phyloP scores from a whole-genome alignment of 495 filamentous ascomycete genomes.

The Corynascus novoguineensis region DNA sequence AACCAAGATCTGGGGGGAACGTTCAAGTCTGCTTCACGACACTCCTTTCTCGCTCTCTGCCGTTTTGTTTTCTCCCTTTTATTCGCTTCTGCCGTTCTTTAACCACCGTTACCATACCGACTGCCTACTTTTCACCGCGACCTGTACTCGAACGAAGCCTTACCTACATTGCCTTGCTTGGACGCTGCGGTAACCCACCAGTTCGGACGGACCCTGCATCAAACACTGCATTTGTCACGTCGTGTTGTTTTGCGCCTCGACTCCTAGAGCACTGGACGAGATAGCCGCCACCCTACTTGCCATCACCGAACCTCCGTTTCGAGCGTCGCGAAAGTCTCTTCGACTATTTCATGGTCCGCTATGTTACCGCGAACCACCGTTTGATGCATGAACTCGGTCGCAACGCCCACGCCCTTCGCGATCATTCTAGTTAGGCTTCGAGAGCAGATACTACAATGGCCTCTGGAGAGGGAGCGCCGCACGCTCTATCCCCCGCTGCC shows the following conservation, averaged over 20 bases:
- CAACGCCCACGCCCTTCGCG: background rate
- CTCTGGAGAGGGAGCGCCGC: conserved; percentile 30
- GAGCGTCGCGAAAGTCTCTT: background rate
- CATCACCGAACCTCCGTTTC: background rate
- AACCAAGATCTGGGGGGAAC: background rate
- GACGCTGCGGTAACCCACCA: background rate
- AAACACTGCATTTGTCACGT: no score
- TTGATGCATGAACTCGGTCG: conserved; percentile 4
- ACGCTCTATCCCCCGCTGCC: conserved; percentile 32
- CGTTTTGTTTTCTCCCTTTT: background rate
- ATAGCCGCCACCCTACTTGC: background rate
- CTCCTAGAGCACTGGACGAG: conserved; percentile 10
- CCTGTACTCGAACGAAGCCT: background rate
- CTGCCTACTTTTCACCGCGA: background rate
- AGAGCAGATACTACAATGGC: conserved; percentile 27
- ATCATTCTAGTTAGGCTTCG: background rate
- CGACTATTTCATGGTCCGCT: background rate
- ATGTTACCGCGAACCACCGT: conserved; percentile 11
- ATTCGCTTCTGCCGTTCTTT: background rate
- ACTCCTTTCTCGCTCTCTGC: conserved; percentile 6
- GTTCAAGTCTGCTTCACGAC: conserved; percentile 12
- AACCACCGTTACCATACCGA: background rate
- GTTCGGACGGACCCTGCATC: background rate
- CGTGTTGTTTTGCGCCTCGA: conserved; percentile 24
- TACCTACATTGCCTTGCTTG: background rate